Evolutionary conservation across 2,329 filamentous ascomycete species (phyloP), one percentile per base, ranked within the genome.

Genomic region (Teratosphaeria pseudoeucalypti): DNA sequence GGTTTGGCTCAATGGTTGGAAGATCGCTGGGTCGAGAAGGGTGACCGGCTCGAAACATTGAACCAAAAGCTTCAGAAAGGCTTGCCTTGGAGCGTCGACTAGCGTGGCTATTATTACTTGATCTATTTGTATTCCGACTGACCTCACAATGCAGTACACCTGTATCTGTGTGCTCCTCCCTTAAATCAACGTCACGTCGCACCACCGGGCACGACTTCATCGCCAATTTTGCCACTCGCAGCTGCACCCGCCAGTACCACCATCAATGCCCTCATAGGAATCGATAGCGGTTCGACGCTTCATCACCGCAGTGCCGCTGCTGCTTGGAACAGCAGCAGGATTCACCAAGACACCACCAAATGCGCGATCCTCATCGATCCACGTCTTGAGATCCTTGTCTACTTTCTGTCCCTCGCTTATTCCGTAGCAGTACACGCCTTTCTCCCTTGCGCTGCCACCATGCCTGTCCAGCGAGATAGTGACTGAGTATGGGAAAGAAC

Each of bases 401-500:
- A 83, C 77, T 6, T 57, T 56, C 16, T 75, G 74, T 6, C 77
- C 75, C 14, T 76, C 70, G 26, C 83, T 77, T 61, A 86, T 70
- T 1, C 75, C 76, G 66, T 85, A 85, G 73, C 83, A 86, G 66
- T 84, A 86, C 0, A 84, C 74, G 61, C 81, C 78, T 70, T 85
- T 86, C 62, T 78, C 72, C 29, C 72, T 72, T 0, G 76, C 71
- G 10, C 76, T 71, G 1, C 84, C 83, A 11, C 83, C 83, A 64
- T 86, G 82, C 2, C 84, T 76, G 66, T 86, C 84, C 2, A 85
- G 60, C 0, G 80, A 81, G 49, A 87, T 76, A 0, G 80, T 85
- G 1, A 85, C 76, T 0, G 82, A 81, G 65, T 85, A 85, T 0
- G 84, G 83, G 62, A 86, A 84, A 1, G 80, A 81, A 2, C 82